Conservation (phyloP, 2,329 filamentous ascomycete genomes). For the Zymoseptoria crescenta region DNA sequence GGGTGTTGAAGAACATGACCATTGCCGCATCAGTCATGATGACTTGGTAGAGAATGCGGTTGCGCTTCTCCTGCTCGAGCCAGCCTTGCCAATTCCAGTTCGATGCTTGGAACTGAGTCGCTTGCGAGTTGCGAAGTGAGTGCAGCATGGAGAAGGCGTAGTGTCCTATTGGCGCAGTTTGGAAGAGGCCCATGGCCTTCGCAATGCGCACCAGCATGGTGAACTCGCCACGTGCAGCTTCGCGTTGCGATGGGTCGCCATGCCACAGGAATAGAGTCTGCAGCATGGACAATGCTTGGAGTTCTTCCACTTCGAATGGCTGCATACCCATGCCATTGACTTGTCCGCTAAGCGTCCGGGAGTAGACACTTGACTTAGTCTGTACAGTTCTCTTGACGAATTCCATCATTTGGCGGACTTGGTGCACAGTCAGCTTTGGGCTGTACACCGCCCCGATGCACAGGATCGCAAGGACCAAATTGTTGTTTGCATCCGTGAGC, state of each 20-base stretch:
- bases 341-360: conserved; percentile 33
- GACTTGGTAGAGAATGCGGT: conserved; percentile 57
- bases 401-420: conserved; percentile 63
- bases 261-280: conserved; percentile 61
- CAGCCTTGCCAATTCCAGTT: conserved; percentile 59
- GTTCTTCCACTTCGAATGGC: conserved; percentile 49
- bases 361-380: conserved; percentile 47
- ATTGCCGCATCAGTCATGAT: conserved; percentile 58
- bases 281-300: conserved; percentile 59
- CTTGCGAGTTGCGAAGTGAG: conserved; percentile 43
- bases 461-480: conserved; percentile 61
- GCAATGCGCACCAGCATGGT: conserved; percentile 50
- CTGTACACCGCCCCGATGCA: conserved; percentile 71
- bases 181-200: conserved; percentile 50
- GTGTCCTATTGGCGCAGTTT: conserved; percentile 42
- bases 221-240: conserved; percentile 53
- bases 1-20: conserved; percentile 64
- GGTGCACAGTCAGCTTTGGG: conserved; percentile 49
- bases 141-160: conserved; percentile 53
- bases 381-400: conserved; percentile 53
- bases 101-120: conserved; percentile 41
- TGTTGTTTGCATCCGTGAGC: conserved; percentile 57
- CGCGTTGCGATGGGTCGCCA: conserved; percentile 57
- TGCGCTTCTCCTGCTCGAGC: conserved; percentile 64
- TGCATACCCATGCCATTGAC: conserved; percentile 33